A percentile compares a stretch with the other conserved stretches of the same genome.
Evolutionary conservation across 192 early-diverging fungal species (phyloP).

Genomic region (Pilaira anomala): DNA sequence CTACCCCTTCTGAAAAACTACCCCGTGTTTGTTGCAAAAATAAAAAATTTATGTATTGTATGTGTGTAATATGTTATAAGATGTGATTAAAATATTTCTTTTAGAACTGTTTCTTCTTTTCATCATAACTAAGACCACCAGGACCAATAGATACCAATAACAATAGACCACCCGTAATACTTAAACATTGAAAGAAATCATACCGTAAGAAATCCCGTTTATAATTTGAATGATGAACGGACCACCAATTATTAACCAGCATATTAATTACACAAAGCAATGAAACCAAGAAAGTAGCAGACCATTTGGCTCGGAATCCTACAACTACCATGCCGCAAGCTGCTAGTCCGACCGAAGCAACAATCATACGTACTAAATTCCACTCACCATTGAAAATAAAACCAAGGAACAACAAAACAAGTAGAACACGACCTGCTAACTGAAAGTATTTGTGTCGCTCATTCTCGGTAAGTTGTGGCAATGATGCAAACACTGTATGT

Average conservation of each 20-base stretch:
- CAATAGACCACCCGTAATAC: slow-evolving; percentile 93
- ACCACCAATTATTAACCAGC: slow-evolving; percentile 96
- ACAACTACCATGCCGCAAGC: slow-evolving; percentile 93
- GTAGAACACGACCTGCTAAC: slow-evolving; percentile 84
- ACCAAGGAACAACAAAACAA: slow-evolving; percentile 88
- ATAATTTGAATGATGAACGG: slow-evolving; percentile 72
- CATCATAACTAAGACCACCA: slow-evolving; percentile 90
- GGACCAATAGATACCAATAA: slow-evolving; percentile 87
- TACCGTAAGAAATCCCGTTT: slow-evolving; percentile 93
- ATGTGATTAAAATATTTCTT: neutral
- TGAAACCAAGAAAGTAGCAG: slow-evolving; percentile 86
- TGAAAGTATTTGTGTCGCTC: slow-evolving; percentile 86
- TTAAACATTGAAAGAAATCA: slow-evolving; percentile 98
- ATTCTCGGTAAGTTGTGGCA: slow-evolving; percentile 80
- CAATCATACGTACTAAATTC: slow-evolving; percentile 60
- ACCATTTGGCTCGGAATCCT: slow-evolving; percentile 96
- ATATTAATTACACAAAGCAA: slow-evolving; percentile 88
- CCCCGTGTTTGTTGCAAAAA: too few relatives aligned
- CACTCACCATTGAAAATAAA: slow-evolving; percentile 86
- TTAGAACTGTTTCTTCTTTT: slow-evolving; percentile 95
- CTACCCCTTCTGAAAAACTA: too few relatives aligned
- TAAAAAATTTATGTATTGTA: too few relatives aligned
- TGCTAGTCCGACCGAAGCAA: slow-evolving; percentile 71
- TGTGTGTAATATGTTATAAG: too few relatives aligned
- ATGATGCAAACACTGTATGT: slow-evolving; percentile 78